Evolutionary conservation across 352 stramenopile species (phyloP), one percentile per base, ranked within the genome.

Genomic region (Aphanomyces invadans): DNA sequence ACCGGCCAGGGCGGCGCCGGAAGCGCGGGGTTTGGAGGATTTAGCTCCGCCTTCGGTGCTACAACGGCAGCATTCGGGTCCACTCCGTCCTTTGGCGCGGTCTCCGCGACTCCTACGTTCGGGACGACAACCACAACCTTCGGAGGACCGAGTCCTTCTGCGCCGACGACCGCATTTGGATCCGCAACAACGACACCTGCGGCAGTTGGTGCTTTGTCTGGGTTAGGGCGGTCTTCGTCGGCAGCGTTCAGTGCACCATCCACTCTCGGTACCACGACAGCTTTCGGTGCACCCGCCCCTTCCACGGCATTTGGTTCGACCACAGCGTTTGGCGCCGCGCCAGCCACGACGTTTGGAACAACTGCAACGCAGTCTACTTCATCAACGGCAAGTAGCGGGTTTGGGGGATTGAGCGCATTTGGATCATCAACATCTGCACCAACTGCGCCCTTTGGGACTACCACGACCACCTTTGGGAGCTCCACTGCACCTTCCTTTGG

Each of bases 101-200:
- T 0, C n/a, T 29, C 46, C 25, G 11, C 46, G 10, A 54, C 46
- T n/a, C 25, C 36, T 42, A 15, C 46, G 21, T 54, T 54, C 21
- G 46, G 52, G 17, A 4, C 32, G 7, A 29, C 54, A 44, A 32
- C 54, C 31, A 62, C 54, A 21, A 62, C 54, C 5, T 62, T 62
- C 28, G 54, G 54, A 21, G n/a, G 15, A n/a, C 15, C 9, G 15
- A 60, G 28, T 64, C 21, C 29, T 17, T 7, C 52, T 39, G 28
- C 52, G n/a, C n/a, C 15, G 23, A 15, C 28, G 28, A 19, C 52
- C 4, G 38, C 56, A 4, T 61, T 61, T 46, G 36, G 36, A 25
- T 42, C 53, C 1, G 36, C 3, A 25, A 15, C 53, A 29, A 44
- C 53, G 52, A 60, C 52, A 19, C 29, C 52, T 21, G 12, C 25